Conservation (phyloP, 1,284 basidiomycete species). For the Flammula alnicola region DNA sequence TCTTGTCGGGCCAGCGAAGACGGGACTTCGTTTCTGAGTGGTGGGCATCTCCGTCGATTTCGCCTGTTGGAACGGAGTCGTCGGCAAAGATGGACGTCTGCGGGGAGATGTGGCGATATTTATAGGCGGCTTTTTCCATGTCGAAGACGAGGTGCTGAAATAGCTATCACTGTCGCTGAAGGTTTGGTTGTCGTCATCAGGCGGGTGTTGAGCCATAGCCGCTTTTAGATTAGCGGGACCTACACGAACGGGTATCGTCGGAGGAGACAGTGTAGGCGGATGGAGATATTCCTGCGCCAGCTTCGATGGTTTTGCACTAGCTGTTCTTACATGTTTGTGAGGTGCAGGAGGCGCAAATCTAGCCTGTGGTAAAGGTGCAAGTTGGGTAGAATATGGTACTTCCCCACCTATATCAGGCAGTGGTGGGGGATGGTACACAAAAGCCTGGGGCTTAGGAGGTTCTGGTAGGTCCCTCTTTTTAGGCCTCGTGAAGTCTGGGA, state of each 20-base stretch:
- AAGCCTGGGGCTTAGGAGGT: conserved; percentile 19
- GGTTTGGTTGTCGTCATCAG: not conserved
- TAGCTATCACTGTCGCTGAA: conserved; percentile 30
- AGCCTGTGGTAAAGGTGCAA: conserved; percentile 24
- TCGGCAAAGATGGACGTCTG: conserved; percentile 6
- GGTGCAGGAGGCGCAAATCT: conserved; percentile 4
- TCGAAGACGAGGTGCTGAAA: conserved; percentile 20
- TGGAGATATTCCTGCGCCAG: not conserved
- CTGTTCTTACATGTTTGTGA: not conserved
- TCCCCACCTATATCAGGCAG: conserved; percentile 26
- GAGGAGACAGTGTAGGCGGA: conserved; percentile 1
- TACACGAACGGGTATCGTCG: conserved; percentile 1
- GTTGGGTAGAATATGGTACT: conserved; percentile 21
- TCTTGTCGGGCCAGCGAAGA: conserved; percentile 46
- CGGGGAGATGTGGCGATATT: conserved; percentile 16
- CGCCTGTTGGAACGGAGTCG: not conserved
- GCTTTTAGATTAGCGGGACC: conserved; percentile 8
- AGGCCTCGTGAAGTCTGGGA: conserved; percentile 3
- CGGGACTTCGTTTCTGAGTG: conserved; percentile 1
- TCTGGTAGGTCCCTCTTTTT: conserved; percentile 7
- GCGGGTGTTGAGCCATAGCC: not conserved
- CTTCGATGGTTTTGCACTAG: not conserved
- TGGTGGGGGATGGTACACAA: conserved; percentile 36
- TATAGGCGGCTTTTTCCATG: conserved; percentile 37
- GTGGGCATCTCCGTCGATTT: not conserved